phyloP scores from a whole-genome alignment of 2,329 filamentous ascomycete species.

The Colletotrichum chrysophilum region DNA sequence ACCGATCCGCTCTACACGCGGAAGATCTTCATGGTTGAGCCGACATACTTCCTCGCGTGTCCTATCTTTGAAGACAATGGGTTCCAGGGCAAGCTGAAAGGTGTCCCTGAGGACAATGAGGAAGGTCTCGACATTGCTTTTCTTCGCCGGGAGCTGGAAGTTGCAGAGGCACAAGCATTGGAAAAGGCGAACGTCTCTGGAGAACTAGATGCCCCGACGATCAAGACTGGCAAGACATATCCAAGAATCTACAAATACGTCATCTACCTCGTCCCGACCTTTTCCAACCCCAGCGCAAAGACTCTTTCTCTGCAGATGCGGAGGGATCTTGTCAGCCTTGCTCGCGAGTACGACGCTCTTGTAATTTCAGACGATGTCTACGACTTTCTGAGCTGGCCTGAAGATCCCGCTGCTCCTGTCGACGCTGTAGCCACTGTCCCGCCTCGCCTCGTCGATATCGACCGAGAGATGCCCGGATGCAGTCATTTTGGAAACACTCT shows the following conservation, averaged over 20 bases:
- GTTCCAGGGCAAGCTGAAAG: slow-evolving; percentile 69
- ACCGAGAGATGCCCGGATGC: slow-evolving; percentile 64
- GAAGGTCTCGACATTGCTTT: slow-evolving; percentile 75
- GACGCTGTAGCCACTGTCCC: slow-evolving; percentile 52
- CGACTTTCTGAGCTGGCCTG: slow-evolving; percentile 82
- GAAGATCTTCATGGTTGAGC: slow-evolving; percentile 80
- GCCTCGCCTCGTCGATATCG: slow-evolving; percentile 80
- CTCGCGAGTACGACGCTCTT: slow-evolving; percentile 79
- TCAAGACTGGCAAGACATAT: background rate
- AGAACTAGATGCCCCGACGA: background rate
- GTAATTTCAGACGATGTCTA: slow-evolving; percentile 92
- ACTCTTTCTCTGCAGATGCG: slow-evolving; percentile 78
- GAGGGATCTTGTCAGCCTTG: slow-evolving; percentile 72
- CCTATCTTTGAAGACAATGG: slow-evolving; percentile 83
- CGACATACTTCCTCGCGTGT: slow-evolving; percentile 82
- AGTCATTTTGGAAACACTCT: slow-evolving; percentile 76
- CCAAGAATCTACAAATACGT: slow-evolving; percentile 85
- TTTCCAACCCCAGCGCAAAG: slow-evolving; percentile 85
- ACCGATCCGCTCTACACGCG: slow-evolving; percentile 79
- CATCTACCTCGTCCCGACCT: slow-evolving; percentile 88
- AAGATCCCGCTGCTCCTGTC: slow-evolving; percentile 29
- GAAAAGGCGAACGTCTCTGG: rapidly evolving
- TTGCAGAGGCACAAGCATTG: background rate
- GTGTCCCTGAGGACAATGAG: slow-evolving; percentile 73
- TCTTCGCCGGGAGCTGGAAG: slow-evolving; percentile 42